A percentile compares a stretch with the other conserved stretches of the same genome.
phyloP scores from a whole-genome alignment of 768 basidiomycete genomes.

The Russula lepida region DNA sequence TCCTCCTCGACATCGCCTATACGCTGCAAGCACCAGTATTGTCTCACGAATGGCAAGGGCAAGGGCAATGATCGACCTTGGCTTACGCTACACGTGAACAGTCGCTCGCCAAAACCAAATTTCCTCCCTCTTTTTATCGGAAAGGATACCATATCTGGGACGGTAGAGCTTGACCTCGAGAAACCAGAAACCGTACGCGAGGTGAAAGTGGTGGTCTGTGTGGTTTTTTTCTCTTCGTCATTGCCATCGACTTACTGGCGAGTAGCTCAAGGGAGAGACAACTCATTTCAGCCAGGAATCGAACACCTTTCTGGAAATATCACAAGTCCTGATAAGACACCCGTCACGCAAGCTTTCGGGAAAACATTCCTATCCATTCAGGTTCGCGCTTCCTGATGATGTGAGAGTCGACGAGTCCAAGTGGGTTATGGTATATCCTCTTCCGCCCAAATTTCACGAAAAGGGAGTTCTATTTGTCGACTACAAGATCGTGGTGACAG shows the following conservation, averaged over 20 bases:
- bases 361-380: constrained; percentile 41
- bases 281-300: constrained; percentile 39
- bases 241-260: background rate
- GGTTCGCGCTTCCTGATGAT: constrained; percentile 38
- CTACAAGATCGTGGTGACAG: constrained; percentile 16
- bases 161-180: constrained; percentile 42
- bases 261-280: constrained; percentile 9
- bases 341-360: constrained; percentile 36
- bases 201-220: constrained; percentile 39
- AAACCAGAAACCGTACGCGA: constrained; percentile 43
- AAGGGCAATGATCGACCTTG: constrained; percentile 38
- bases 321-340: constrained; percentile 37
- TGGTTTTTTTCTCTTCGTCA: background rate
- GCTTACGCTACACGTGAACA: constrained; percentile 39
- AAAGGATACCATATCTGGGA: constrained; percentile 42
- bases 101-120: constrained; percentile 32
- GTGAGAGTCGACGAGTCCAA: constrained; percentile 32
- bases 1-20: background rate
- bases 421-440: constrained; percentile 30
- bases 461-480: constrained; percentile 17
- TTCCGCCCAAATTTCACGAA: constrained; percentile 47
- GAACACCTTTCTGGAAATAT: constrained; percentile 36
- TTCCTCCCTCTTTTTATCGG: constrained; percentile 40
- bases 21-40: constrained; percentile 31
- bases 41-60: constrained; percentile 32